Conservation (phyloP, 352 stramenopile species). For the Pythium pectinolyticum region DNA sequence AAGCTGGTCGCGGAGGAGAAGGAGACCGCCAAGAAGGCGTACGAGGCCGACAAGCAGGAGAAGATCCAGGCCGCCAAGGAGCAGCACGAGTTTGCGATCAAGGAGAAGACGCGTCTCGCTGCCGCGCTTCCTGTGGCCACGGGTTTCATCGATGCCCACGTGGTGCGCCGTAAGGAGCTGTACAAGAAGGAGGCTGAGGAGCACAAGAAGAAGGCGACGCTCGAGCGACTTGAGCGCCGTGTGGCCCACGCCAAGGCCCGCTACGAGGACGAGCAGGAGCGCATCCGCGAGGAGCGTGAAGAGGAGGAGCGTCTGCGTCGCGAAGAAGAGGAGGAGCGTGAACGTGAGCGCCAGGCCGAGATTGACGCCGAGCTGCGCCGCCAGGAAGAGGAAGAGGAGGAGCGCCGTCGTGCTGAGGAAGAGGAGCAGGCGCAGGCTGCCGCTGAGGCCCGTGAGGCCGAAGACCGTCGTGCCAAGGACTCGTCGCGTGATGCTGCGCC, state of each 20-base stretch:
- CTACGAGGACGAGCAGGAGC: slow-evolving; percentile 70
- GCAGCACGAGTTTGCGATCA: slow-evolving; percentile 88
- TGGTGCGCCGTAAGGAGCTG: slow-evolving; percentile 71
- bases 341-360: slow-evolving; percentile 57
- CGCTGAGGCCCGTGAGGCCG: slow-evolving; percentile 20
- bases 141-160: slow-evolving; percentile 78
- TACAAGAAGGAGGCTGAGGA: slow-evolving; percentile 85
- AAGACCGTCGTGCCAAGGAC: slow-evolving; percentile 32
- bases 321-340: slow-evolving; percentile 59
- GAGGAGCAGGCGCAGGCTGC: slow-evolving; percentile 33
- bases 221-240: slow-evolving; percentile 63
- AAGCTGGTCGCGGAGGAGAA: slow-evolving; percentile 81
- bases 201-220: slow-evolving; percentile 85
- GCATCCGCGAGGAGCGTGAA: slow-evolving; percentile 58
- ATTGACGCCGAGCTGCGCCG: slow-evolving; percentile 65
- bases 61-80: slow-evolving; percentile 82
- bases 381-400: slow-evolving; percentile 66
- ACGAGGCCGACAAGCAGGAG: slow-evolving; percentile 79
- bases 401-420: slow-evolving; percentile 40
- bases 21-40: slow-evolving; percentile 53
- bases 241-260: slow-evolving; percentile 64
- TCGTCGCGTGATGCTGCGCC: slow-evolving; percentile 5
- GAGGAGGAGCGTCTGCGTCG: slow-evolving; percentile 58
- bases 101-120: slow-evolving; percentile 82
- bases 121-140: slow-evolving; percentile 73